A percentile compares a stretch with the other conserved stretches of the same genome.
Evolutionary conservation across 257 asterid genomes (phyloP).

Genomic region (Solanum chmielewskii): DNA sequence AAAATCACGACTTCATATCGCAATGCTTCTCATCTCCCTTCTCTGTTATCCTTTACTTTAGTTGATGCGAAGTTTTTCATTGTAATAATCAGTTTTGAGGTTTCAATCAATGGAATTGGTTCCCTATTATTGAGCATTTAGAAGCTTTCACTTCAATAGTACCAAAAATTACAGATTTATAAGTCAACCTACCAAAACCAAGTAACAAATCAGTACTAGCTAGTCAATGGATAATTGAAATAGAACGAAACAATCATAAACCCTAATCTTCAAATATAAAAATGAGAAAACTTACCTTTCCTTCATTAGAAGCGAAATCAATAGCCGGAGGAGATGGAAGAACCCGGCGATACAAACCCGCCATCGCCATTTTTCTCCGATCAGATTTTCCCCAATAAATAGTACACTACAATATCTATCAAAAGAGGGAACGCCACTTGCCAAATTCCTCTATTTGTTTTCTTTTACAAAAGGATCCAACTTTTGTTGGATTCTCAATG

Average conservation of each 20-base stretch:
- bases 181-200: neutral
- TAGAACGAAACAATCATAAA: neutral
- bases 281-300: conserved; percentile 41
- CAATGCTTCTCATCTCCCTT: neutral
- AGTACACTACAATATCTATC: neutral
- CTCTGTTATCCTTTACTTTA: neutral
- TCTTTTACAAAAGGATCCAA: neutral
- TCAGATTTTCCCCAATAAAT: neutral
- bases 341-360: conserved; percentile 70
- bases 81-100: neutral
- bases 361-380: conserved; percentile 48
- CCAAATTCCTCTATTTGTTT: neutral
- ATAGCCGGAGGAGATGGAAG: conserved; percentile 90
- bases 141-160: neutral
- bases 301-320: conserved; percentile 81
- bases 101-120: neutral
- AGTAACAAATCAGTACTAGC: neutral
- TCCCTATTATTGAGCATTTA: neutral
- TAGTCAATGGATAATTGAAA: neutral
- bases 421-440: neutral
- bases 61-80: neutral
- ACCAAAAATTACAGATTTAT: neutral
- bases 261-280: neutral
- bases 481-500: neutral
- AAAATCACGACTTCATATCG: neutral